Conservation (phyloP, 345 rosid genomes). For the Salix arbutifolia region DNA sequence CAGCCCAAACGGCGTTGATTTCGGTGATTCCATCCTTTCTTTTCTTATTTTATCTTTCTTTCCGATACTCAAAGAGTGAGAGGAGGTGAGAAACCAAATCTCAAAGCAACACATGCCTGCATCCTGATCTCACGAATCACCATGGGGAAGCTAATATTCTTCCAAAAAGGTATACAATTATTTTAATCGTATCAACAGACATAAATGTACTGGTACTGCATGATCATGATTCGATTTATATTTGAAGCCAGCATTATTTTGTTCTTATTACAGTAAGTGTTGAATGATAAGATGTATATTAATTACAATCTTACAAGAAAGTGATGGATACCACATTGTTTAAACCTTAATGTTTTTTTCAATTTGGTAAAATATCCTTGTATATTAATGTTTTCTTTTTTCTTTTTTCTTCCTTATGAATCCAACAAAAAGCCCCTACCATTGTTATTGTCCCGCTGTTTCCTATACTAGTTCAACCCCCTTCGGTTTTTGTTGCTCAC, state of each 20-base stretch:
- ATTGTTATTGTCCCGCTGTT: no score
- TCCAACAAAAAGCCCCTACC: no score
- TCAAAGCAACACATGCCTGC: slow-evolving; percentile 46
- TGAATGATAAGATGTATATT: no score
- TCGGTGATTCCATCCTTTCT: slow-evolving; percentile 59
- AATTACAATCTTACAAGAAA: no score
- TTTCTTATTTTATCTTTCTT: slow-evolving; percentile 31
- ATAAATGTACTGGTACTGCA: not conserved
- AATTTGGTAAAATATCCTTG: no score
- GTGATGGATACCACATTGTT: no score
- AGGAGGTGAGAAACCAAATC: slow-evolving; percentile 35
- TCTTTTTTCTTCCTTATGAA: no score
- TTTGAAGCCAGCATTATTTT: not conserved
- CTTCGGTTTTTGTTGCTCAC: no score
- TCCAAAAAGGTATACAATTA: slow-evolving; percentile 19
- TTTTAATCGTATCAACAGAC: slow-evolving; percentile 16
- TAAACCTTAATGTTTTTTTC: no score
- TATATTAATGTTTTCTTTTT: no score
- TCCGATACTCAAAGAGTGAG: slow-evolving; percentile 24
- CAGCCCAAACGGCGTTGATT: slow-evolving; percentile 70
- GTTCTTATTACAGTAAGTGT: no score
- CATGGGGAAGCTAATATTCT: slow-evolving; percentile 54
- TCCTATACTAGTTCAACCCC: no score
- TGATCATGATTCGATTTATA: not conserved
- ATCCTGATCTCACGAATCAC: slow-evolving; percentile 49